Evolutionary conservation across 208 protist species (phyloP), one percentile per base, ranked within the genome.

Genomic region (Crithidia acanthocephali): DNA sequence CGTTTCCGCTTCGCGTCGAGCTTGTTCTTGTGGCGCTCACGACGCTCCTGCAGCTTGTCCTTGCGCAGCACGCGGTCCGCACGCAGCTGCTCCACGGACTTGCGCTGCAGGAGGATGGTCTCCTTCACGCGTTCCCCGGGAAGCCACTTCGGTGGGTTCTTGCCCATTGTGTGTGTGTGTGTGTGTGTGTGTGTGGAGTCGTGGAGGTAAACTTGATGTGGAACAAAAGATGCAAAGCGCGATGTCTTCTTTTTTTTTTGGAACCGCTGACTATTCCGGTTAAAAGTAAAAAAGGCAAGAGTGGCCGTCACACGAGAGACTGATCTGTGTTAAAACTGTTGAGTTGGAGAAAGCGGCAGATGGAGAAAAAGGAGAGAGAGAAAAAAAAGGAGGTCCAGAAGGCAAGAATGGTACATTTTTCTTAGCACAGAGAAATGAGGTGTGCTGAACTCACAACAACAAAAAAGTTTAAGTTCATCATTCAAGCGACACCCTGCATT

Each of bases 101-200:
- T 94, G 52, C 91, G 91, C 79, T 96, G 91, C 40, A 94, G 80
- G 16, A 96, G 85, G 69, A 96, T 94, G 13, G 91, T 96, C 78
- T 96, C 91, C 85, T 94, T 96, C 76, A 96, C 91, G n/a, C 91
- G 91, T 28, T 94, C 87, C 2, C 91, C 91, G 2, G 91, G 91
- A 5, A 96, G 89, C 91, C 91, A 96, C 72, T 96, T 96, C 23
- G 91, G 91, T 16, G 91, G 91, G 52, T 86, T 82, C 75, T 94
- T 94, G 27, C 88, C 91, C 91, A 96, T 96, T 33, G 25, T 30
- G 37, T 9, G 55, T 44, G 32, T 51, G 61, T 68, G 58, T 37
- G 58, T 45, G 37, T 59, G 57, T 50, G 42, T 53, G 23, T 20
- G 23, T 48, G 47, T 61, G 33, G 56, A 9, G 8, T 8, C 13